A percentile compares a stretch with the other conserved stretches of the same genome.
Evolutionary conservation across 2,329 filamentous ascomycete species (phyloP).

Genomic region (Fusarium nodosum): DNA sequence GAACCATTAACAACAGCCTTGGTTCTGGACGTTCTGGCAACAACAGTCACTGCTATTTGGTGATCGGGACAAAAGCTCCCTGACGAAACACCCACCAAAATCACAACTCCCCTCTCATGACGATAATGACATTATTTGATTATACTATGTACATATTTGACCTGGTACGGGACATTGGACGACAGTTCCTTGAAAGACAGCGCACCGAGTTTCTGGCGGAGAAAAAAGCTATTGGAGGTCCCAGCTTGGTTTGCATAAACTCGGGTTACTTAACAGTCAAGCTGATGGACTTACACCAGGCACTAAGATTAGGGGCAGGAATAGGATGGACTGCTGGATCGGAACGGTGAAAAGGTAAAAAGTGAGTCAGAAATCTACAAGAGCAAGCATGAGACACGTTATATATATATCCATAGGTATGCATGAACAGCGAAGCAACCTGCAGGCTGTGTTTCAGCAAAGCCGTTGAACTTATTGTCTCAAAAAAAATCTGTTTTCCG

Average conservation of each 20-base stretch:
- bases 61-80: slow-evolving; percentile 17
- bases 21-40: slow-evolving; percentile 9
- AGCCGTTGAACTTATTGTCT: slow-evolving; percentile 14
- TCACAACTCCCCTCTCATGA: slow-evolving; percentile 27
- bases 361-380: slow-evolving; percentile 28
- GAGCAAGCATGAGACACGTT: slow-evolving; percentile 36
- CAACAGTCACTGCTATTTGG: slow-evolving; percentile 5
- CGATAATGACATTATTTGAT: slow-evolving; percentile 23
- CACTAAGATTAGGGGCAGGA: slow-evolving; percentile 2
- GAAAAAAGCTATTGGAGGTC: slow-evolving; percentile 39
- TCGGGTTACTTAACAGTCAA: slow-evolving; percentile 37
- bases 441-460: slow-evolving; percentile 32
- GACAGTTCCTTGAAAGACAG: slow-evolving; percentile 47
- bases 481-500: neutral
- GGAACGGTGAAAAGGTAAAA: slow-evolving; percentile 36
- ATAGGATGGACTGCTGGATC: slow-evolving; percentile 8
- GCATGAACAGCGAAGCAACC: slow-evolving; percentile 28
- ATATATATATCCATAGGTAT: slow-evolving; percentile 31
- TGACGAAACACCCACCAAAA: slow-evolving; percentile 14
- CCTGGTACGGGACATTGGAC: slow-evolving; percentile 36
- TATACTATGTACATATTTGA: slow-evolving; percentile 29
- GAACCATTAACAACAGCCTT: slow-evolving; percentile 22
- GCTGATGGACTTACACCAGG: slow-evolving; percentile 23
- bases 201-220: slow-evolving; percentile 43
- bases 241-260: slow-evolving; percentile 35